Base-by-base conservation (phyloP, 179 eudicot species). In the Spergularia azorica region DNA sequence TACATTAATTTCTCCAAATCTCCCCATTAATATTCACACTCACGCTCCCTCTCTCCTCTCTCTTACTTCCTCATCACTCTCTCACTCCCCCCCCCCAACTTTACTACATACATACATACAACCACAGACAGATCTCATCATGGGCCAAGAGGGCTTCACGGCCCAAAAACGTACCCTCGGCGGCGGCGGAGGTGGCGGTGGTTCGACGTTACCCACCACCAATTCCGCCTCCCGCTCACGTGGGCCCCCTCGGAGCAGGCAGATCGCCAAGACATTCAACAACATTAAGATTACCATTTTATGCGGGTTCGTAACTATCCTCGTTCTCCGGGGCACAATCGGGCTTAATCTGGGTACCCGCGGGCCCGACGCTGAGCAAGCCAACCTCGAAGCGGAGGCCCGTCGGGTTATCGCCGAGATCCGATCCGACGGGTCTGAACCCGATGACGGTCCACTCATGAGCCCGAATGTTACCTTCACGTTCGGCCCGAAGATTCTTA, bases 291-390 rank as follows among this genome's bases (percentile, higher is more conserved):
- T 90, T 59, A 90, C 93, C 1, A 11, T 90, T 51, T 61, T 90
- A 4, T 90, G 93, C 52, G 80, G 88, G 5, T 82, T 90, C 67
- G 85, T 90, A 4, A 90, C 93, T 5, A 82, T 90, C 55, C 67
- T 90, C 26, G 91, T 90, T n/a, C 86, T 90, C 26, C 90, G 93
- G 1, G 93, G 87, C 14, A 83, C 88, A 7, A 83, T 85, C 41
- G 88, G 88, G 56, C 71, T 85, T 18, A 83, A 88, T 59, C 85
- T 88, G 51, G 80, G 84, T 3, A 43, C 84, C 72, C 86, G 0
- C 66, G 60, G 6, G 55, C 81, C 72, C 58, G 93, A 88, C 16
- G 69, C 89, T 3, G 90, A 86, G 64, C 66, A 77, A 12, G 77
- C 83, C 62, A 80, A 63, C 13, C 83, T 88, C 5, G 86, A 87